Evolutionary conservation across 768 basidiomycete genomes (phyloP), one percentile per base, ranked within the genome.

Genomic region (Pleurotus giganteus): DNA sequence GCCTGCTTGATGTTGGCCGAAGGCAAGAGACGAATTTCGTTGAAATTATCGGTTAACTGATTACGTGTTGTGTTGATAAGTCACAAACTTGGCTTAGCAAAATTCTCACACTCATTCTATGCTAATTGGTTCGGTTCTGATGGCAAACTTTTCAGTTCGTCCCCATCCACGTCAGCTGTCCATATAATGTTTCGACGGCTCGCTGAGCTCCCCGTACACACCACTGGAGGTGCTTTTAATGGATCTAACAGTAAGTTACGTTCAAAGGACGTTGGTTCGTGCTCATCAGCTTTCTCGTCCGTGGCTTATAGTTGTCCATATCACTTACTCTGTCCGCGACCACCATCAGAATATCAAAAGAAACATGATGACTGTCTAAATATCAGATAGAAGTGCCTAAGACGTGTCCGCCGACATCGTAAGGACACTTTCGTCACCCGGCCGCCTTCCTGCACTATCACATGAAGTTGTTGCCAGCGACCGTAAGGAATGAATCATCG

Each of bases 301-400:
- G 3, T 39, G 37, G 37, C 37, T n/a, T n/a, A 34, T 54, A 78
- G 79, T 68, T 9, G 62, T 81, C 27, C 75, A 80, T 24, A 60
- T 82, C 21, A 67, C 71, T 0, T 82, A 76, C 54, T 73, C 76
- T 1, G 67, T 76, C 19, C 70, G 74, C 29, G 82, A 86, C 61
- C 81, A 84, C 59, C 61, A 66, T 19, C 70, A 74, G 39, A 84
- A 85, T 51, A 57, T 63, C 27, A 84, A 79, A 57, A 71, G 75
- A 59, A 68, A 73, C 0, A 61, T 78, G 51, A 63, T 75, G 4
- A 27, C 68, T 1, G 51, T 61, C 2, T 47, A 58, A 3, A 54
- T 63, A n/a, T 58, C 54, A 21, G 49, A 63, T 4, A 61, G 69
- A 4, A 58, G 67, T 2, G 64, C 70, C 6, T 69, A 71, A 56